Conservation (phyloP, 768 basidiomycete species). For the Termitomyces eurrhizus region DNA sequence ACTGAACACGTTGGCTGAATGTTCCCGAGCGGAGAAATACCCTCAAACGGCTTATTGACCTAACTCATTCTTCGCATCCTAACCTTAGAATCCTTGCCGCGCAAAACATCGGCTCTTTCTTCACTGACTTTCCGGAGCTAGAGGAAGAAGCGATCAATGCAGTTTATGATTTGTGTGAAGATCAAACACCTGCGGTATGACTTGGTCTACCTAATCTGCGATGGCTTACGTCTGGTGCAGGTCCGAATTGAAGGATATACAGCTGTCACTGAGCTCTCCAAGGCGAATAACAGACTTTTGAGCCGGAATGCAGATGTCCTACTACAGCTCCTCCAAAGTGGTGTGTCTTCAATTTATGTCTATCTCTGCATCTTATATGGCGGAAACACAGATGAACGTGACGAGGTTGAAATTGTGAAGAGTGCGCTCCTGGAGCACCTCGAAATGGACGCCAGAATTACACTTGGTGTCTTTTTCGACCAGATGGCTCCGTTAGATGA, state of each 20-base stretch:
- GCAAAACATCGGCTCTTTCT: conserved; percentile 50
- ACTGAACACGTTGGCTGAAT: conserved; percentile 3
- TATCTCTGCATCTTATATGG: neutral
- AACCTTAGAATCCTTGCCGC: conserved; percentile 56
- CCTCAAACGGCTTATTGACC: conserved; percentile 49
- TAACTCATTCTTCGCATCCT: conserved; percentile 44
- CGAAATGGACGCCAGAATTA: conserved; percentile 55
- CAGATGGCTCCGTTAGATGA: conserved; percentile 54
- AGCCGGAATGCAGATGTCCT: conserved; percentile 73
- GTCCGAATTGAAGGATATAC: conserved; percentile 68
- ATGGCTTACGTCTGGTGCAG: conserved; percentile 27
- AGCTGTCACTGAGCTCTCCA: conserved; percentile 48
- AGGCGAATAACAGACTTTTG: conserved; percentile 51
- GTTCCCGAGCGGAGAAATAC: conserved; percentile 44
- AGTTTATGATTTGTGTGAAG: conserved; percentile 77
- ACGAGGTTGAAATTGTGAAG: conserved; percentile 61
- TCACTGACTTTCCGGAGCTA: conserved; percentile 66
- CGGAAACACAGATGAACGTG: conserved; percentile 53
- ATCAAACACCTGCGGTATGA: conserved; percentile 50
- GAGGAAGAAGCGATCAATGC: conserved; percentile 74
- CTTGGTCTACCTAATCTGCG: neutral
- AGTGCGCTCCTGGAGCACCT: conserved; percentile 58
- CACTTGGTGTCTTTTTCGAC: conserved; percentile 66
- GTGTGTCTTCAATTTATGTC: conserved; percentile 35
- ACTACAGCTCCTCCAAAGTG: conserved; percentile 71